Percentiles rank a stretch among this genome's conserved stretches.
These are phyloP conservation scores for Thraustotheca clavata DNA, from an alignment of 352 stramenopile species.

Conservation along the genomic window DNA sequence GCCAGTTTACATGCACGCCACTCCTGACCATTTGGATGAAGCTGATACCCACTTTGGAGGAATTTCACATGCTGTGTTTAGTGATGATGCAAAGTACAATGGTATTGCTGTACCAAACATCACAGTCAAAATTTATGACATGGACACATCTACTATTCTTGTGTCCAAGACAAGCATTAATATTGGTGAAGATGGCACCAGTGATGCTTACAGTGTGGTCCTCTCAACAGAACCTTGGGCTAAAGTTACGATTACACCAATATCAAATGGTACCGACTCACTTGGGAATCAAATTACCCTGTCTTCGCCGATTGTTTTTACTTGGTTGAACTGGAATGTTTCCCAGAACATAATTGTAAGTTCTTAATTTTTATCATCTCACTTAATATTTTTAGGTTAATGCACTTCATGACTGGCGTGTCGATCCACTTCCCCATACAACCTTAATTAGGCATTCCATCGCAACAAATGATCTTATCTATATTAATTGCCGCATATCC, in stretches of 20 bases:
- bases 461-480: slow-evolving; percentile 58
- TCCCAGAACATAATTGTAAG: slow-evolving; percentile 34
- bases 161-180: slow-evolving; percentile 34
- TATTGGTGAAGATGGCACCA: slow-evolving; percentile 37
- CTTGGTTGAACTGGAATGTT: slow-evolving; percentile 62
- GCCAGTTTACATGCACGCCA: slow-evolving; percentile 41
- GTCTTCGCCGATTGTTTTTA: slow-evolving; percentile 40
- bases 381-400: slow-evolving; percentile 23
- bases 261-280: slow-evolving; percentile 34
- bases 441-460: slow-evolving; percentile 48
- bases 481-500: slow-evolving; percentile 34
- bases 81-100: slow-evolving; percentile 59
- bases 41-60: slow-evolving; percentile 49
- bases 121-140: slow-evolving; percentile 46
- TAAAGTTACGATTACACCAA: slow-evolving; percentile 41
- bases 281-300: slow-evolving; percentile 35
- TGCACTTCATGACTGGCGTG: slow-evolving; percentile 40
- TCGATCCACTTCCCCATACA: slow-evolving; percentile 28
- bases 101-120: slow-evolving; percentile 49
- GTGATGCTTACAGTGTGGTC: slow-evolving; percentile 46
- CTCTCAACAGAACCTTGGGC: slow-evolving; percentile 54
- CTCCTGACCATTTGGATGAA: slow-evolving; percentile 59
- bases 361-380: background rate
- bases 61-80: slow-evolving; percentile 63
- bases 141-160: slow-evolving; percentile 46